phyloP scores from a whole-genome alignment of 768 basidiomycete genomes.

The Pisolithus tinctorius region DNA sequence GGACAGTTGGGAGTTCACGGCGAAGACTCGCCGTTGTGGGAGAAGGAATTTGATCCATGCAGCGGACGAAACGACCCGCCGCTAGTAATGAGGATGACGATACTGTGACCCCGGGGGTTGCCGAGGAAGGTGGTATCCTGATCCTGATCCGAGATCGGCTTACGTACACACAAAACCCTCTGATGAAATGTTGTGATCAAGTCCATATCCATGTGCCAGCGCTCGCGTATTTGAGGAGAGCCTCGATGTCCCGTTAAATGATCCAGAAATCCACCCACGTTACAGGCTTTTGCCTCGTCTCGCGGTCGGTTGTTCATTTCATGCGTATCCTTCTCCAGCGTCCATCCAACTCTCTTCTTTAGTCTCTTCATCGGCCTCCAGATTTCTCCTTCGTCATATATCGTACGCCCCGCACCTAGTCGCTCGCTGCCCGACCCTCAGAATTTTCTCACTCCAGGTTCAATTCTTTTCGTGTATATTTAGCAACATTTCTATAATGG shows the following conservation, averaged over 20 bases:
- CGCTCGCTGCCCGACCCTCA: neutral
- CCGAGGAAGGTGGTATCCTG: neutral
- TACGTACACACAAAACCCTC: conserved; percentile 11
- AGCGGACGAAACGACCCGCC: neutral
- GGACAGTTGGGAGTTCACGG: conserved; percentile 9
- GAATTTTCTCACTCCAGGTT: conserved; percentile 11
- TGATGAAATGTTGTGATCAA: conserved; percentile 16
- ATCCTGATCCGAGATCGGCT: neutral
- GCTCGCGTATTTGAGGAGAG: conserved; percentile 24
- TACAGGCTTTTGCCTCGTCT: conserved; percentile 2
- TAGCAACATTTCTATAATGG: conserved; percentile 31
- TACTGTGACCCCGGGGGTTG: conserved; percentile 18
- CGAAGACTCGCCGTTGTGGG: conserved; percentile 23
- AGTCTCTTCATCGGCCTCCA: neutral
- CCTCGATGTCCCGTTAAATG: conserved; percentile 24
- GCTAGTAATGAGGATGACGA: conserved; percentile 24
- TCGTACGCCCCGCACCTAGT: neutral
- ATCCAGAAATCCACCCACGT: conserved; percentile 18
- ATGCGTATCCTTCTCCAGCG: conserved; percentile 23
- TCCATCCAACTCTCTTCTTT: conserved; percentile 14
- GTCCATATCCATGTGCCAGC: conserved; percentile 18
- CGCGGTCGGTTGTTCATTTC: conserved; percentile 7
- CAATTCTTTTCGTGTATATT: conserved; percentile 27
- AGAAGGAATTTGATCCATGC: conserved; percentile 5
- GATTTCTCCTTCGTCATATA: conserved; percentile 5